Percentiles rank a stretch among this genome's conserved stretches.
Evolutionary conservation across 768 basidiomycete species (phyloP).

Genomic region (Xerocomus potaroensis): DNA sequence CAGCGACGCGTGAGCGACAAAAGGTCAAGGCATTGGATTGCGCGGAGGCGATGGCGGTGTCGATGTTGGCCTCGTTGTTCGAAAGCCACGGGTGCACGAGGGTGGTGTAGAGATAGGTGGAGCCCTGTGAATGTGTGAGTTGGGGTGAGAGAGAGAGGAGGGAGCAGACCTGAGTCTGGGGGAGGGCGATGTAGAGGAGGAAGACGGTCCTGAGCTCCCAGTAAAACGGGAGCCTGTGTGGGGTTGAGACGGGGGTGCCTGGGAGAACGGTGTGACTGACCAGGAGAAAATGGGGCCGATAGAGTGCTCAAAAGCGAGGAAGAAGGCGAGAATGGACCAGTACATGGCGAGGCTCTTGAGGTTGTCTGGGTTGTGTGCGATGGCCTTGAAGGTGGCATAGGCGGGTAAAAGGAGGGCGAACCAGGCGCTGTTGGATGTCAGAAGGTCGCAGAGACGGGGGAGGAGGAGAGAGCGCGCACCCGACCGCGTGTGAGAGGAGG

Average conservation of each 20-base stretch:
- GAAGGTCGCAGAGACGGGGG: not conserved
- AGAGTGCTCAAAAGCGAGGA: conserved; percentile 59
- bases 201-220: conserved; percentile 70
- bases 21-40: conserved; percentile 55
- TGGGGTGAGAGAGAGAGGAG: not conserved
- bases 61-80: conserved; percentile 56
- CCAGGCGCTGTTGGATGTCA: conserved; percentile 48
- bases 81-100: conserved; percentile 59
- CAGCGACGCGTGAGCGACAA: conserved; percentile 45
- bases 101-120: conserved; percentile 57
- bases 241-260: conserved; percentile 9
- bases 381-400: conserved; percentile 64
- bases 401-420: conserved; percentile 64
- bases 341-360: conserved; percentile 54
- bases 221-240: conserved; percentile 68
- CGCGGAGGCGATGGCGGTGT: conserved; percentile 51
- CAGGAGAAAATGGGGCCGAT: conserved; percentile 65
- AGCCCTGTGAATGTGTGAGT: conserved; percentile 45
- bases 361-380: conserved; percentile 44
- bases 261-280: conserved; percentile 32
- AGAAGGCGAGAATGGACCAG: conserved; percentile 58
- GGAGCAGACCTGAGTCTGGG: conserved; percentile 57
- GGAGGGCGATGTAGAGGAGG: conserved; percentile 62
- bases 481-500: conserved; percentile 45
- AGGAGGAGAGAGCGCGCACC: conserved; percentile 29